Base-by-base conservation (phyloP, 2,329 filamentous ascomycete genomes). In the Gyromitra esculenta region DNA sequence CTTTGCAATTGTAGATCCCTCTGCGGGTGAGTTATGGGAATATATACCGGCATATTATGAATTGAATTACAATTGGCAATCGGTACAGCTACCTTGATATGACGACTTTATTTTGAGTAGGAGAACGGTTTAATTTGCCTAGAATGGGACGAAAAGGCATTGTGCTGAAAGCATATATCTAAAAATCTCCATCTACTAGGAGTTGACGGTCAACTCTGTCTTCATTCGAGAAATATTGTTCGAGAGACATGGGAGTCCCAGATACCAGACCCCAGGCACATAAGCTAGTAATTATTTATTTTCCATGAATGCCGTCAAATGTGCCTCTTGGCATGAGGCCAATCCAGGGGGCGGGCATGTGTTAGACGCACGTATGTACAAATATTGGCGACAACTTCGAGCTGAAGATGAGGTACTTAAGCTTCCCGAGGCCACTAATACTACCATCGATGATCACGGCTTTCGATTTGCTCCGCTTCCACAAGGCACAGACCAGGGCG, bases 371-470 rank as follows among this genome's bases (percentile, higher is more conserved):
- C 3, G 62, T 13, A 35, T 18, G n/a, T 25, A 60, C 25, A 31
- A 31, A 31, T 31, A 31, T 31, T 31, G 21, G 18, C 31, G 5
- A 21, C n/a, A 35, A 7, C 62, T n/a, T 25, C 43, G 62, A 65
- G 43, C 62, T 63, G 59, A 63, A 35, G 6, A 35, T 41, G 35
- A 11, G 35, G n/a, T 41, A 18, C n/a, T 60, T 65, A n/a, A 6
- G 43, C 11, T 64, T 48, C 43, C 39, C 18, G 31, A 37, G 15
- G 13, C 43, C 25, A 37, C 31, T 15, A 13, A 18, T 5, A 37
- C 37, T 39, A 43, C 37, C 62, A 65, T 65, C 25, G 62, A 52
- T 50, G 25, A 65, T 39, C 60, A 50, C 43, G 43, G 3, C 62
- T 52, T 52, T 37, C 43, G 6, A 50, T 50, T 65, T 63, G 39